phyloP scores from a whole-genome alignment of 805 yeast genomes.

The Candida montana region DNA sequence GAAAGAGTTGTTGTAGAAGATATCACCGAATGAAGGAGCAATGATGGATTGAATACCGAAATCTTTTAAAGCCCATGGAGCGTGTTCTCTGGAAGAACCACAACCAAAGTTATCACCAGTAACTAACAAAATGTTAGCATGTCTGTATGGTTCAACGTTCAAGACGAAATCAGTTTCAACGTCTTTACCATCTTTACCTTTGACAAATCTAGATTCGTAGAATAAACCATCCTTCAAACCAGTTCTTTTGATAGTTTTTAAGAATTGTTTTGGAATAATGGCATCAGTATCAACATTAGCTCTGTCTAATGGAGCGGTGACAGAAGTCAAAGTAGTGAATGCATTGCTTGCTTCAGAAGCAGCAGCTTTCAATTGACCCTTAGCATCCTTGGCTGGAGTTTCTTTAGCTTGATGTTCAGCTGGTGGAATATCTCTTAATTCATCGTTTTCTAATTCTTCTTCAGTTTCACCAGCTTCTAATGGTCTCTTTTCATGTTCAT shows the following conservation, averaged over 20 bases:
- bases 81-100: conserved; percentile 98
- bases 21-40: conserved; percentile 98
- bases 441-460: conserved; percentile 45
- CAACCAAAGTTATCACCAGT: conserved; percentile 98
- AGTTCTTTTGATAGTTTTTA: conserved; percentile 96
- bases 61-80: conserved; percentile 98
- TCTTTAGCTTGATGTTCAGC: conserved; percentile 36
- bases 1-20: conserved; percentile 94
- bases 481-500: conserved; percentile 65
- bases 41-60: conserved; percentile 94
- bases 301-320: conserved; percentile 91
- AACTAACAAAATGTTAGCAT: conserved; percentile 79
- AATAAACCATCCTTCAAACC: conserved; percentile 86
- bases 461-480: conserved; percentile 48
- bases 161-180: conserved; percentile 85
- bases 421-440: conserved; percentile 60
- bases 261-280: conserved; percentile 96
- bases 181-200: conserved; percentile 64
- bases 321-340: conserved; percentile 70
- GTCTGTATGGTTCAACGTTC: conserved; percentile 77
- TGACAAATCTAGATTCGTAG: conserved; percentile 80
- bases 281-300: conserved; percentile 98
- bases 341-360: conserved; percentile 60
- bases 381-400: conserved; percentile 29
- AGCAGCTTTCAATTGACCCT: conserved; percentile 16